These are phyloP conservation scores for Secale cereale DNA, from an alignment of 176 grass and related monocot species.

Conservation along the genomic window DNA sequence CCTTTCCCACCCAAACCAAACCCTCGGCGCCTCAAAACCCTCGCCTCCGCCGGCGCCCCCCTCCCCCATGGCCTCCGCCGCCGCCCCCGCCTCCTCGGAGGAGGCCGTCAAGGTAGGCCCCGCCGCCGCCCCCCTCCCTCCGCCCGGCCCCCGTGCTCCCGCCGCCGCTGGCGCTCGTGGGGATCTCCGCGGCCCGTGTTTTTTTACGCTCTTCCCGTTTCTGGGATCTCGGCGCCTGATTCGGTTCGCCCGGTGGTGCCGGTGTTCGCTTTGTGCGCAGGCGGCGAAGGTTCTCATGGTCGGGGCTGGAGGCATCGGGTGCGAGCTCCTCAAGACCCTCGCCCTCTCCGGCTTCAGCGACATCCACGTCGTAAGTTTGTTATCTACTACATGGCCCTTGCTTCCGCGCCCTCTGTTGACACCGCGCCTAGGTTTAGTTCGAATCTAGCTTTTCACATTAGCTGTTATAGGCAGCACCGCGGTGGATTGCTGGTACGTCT, in stretches of 20 bases:
- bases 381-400: background rate
- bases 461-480: background rate
- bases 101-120: slow-evolving; percentile 47
- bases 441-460: background rate
- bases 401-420: background rate
- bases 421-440: background rate
- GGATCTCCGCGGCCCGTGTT: background rate
- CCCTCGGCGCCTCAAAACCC: slow-evolving; percentile 37
- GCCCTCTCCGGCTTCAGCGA: slow-evolving; percentile 87
- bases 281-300: slow-evolving; percentile 96
- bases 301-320: slow-evolving; percentile 93
- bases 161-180: background rate
- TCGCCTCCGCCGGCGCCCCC: background rate
- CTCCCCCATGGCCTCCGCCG: slow-evolving; percentile 10
- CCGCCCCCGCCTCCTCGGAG: slow-evolving; percentile 15
- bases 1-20: slow-evolving; percentile 15
- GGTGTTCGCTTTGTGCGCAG: slow-evolving; percentile 25
- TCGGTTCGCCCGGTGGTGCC: background rate
- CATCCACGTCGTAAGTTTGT: slow-evolving; percentile 80
- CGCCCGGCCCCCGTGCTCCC: background rate
- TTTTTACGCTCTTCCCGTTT: background rate
- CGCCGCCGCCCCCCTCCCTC: background rate
- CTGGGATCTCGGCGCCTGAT: slow-evolving; percentile 12
- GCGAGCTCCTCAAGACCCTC: slow-evolving; percentile 98
- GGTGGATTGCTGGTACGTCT: background rate